Base-by-base conservation (phyloP, 2,329 filamentous ascomycete species). In the Claviceps spartinae region DNA sequence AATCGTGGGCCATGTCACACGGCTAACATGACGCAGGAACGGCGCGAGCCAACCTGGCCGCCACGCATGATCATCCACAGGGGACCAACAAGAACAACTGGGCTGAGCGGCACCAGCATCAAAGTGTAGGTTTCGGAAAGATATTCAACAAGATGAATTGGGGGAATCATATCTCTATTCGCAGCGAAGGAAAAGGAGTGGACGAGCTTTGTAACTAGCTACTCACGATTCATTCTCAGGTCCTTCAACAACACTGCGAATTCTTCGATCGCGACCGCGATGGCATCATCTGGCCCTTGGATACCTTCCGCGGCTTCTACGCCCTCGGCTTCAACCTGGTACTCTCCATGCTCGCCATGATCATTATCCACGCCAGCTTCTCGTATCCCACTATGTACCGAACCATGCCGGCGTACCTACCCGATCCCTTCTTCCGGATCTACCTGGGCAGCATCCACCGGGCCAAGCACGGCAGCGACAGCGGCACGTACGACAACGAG, bases 301-400 rank as follows among this genome's bases (percentile, higher is more conserved):
- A 72, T 54, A 70, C 68, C 0, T 72, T 66, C 55, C 51, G 45
- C 9, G 69, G 70, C 3, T 70, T 73, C 51, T 63, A 63, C 3
- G 63, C 63, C 1, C 57, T 72, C 0, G 70, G 70, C 0, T 72
- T 71, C 59, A 66, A 61, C 48, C 49, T 70, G 13, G 37, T 67
- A 1, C 67, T 73, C 54, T 72, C 67, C 4, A 11, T 68, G 1
- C 50, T 73, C 2, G 61, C 69, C 2, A 52, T 65, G 14, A 53
- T 74, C 11, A 65, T 74, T 43, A 68, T 74, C 50, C 67, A 72
- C 43, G 4, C 62, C 49, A 67, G 62, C 57, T 72, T 75, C 56
- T 73, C 72, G 2, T 75, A 75, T 52, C 69, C 70, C 1, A 73
- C 72, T 0, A 61, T 63, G 4, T 75, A 75, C 52, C 69, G 70